phyloP scores from a whole-genome alignment of 176 grass and related monocot species.

The Juncus effusus region DNA sequence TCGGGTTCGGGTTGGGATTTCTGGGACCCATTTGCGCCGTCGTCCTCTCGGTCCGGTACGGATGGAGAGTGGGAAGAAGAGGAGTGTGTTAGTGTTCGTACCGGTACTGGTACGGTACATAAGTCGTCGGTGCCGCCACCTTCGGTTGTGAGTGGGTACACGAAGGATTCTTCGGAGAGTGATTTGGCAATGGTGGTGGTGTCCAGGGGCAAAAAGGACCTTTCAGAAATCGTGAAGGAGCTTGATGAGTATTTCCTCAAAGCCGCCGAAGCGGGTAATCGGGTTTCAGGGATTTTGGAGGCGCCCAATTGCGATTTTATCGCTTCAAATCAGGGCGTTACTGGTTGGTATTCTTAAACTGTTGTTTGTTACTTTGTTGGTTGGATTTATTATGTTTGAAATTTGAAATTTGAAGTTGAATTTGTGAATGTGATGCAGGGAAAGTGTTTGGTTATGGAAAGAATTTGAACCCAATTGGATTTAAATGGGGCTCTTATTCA shows the following conservation, averaged over 20 bases:
- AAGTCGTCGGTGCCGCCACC: constrained; percentile 38
- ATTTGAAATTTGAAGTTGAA: not conserved
- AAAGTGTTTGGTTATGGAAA: constrained; percentile 75
- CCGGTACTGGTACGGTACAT: constrained; percentile 21
- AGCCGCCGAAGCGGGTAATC: constrained; percentile 67
- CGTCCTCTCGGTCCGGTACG: constrained; percentile 58
- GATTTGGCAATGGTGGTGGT: constrained; percentile 79
- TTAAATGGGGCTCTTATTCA: constrained; percentile 39
- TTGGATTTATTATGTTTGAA: not conserved
- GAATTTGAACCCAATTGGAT: constrained; percentile 65
- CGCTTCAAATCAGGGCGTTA: constrained; percentile 28
- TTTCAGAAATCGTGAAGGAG: constrained; percentile 84
- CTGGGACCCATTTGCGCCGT: constrained; percentile 92
- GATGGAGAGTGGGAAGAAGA: constrained; percentile 83
- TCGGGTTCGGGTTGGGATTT: constrained; percentile 88
- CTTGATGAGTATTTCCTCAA: constrained; percentile 99
- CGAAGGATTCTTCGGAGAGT: constrained; percentile 55
- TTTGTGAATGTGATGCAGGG: constrained; percentile 34
- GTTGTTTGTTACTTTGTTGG: too few relatives aligned
- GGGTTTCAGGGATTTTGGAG: constrained; percentile 72
- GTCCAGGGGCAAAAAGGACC: constrained; percentile 65
- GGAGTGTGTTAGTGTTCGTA: constrained; percentile 34
- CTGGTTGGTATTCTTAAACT: constrained; percentile 10
- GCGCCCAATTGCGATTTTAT: constrained; percentile 65
- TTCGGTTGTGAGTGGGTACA: constrained; percentile 51